Percentiles rank a stretch among this genome's conserved stretches.
These are phyloP conservation scores for Epichloe gansuensis DNA, from an alignment of 2,329 filamentous ascomycete species.

Conservation along the genomic window DNA sequence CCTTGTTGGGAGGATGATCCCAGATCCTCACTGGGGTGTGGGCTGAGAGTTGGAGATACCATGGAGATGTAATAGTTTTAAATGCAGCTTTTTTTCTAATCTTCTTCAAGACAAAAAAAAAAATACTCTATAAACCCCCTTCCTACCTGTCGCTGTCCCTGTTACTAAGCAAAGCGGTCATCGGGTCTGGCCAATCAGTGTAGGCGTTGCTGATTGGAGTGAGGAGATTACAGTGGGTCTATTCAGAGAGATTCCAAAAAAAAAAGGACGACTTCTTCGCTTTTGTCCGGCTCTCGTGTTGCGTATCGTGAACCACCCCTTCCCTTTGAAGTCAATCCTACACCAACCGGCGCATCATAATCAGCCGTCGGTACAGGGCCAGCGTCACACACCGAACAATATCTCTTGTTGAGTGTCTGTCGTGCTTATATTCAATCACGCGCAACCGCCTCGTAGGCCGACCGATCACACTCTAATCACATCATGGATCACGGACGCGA, in stretches of 20 bases:
- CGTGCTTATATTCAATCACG: not conserved
- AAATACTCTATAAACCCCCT: no score
- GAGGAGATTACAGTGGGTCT: not conserved
- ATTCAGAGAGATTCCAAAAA: not conserved
- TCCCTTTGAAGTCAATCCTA: not conserved
- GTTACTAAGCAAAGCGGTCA: not conserved
- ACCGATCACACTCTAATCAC: not conserved
- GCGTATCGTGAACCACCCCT: not conserved
- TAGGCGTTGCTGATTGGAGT: not conserved
- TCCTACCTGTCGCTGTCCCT: no score
- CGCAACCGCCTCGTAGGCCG: not conserved
- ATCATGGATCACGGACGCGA: conserved; percentile 90
- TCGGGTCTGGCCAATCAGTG: not conserved
- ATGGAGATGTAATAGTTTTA: no score
- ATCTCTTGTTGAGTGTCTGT: not conserved
- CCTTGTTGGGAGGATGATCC: no score
- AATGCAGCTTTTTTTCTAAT: no score
- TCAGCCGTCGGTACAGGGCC: not conserved
- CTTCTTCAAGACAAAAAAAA: no score
- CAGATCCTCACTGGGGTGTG: no score
- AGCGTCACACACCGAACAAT: not conserved
- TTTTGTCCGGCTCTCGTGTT: not conserved
- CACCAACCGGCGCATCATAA: not conserved
- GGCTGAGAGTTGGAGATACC: no score
- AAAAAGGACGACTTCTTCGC: not conserved